These are phyloP conservation scores for Gynandropsis gynandra DNA, from an alignment of 345 rosid species.

Conservation along the genomic window DNA sequence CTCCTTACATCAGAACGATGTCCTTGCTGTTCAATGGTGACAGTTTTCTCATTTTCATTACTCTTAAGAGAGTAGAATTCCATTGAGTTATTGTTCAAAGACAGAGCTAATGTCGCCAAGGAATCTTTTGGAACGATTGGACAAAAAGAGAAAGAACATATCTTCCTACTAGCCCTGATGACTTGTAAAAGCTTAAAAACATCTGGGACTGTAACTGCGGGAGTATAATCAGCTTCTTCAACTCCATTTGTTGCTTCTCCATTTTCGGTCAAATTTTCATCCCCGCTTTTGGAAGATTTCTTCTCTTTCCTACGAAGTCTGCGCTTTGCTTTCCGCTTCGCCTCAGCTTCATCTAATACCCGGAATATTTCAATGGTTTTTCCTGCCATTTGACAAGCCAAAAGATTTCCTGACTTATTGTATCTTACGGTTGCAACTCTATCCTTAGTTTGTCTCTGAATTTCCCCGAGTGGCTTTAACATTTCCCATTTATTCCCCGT, in stretches of 20 bases:
- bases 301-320: constrained; percentile 87
- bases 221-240: constrained; percentile 32
- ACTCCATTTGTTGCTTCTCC: constrained; percentile 30
- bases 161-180: constrained; percentile 69
- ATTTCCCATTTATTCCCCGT: constrained; percentile 66
- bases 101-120: constrained; percentile 66
- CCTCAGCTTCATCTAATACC: constrained; percentile 70
- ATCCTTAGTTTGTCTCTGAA: constrained; percentile 80
- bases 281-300: constrained; percentile 49
- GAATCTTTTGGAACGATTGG: constrained; percentile 53
- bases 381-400: constrained; percentile 92
- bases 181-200: constrained; percentile 76
- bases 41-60: constrained; percentile 38
- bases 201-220: constrained; percentile 47
- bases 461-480: constrained; percentile 66
- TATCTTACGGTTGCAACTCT: constrained; percentile 76
- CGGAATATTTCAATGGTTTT: constrained; percentile 67
- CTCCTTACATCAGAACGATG: constrained; percentile 95
- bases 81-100: constrained; percentile 77
- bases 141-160: constrained; percentile 74
- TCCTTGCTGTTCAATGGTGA: constrained; percentile 80
- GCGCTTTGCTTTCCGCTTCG: constrained; percentile 79
- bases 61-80: constrained; percentile 74
- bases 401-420: constrained; percentile 59
- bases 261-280: constrained; percentile 29